Conservation (phyloP, 2,329 filamentous ascomycete species). For the Sporothrix variecibatus region DNA sequence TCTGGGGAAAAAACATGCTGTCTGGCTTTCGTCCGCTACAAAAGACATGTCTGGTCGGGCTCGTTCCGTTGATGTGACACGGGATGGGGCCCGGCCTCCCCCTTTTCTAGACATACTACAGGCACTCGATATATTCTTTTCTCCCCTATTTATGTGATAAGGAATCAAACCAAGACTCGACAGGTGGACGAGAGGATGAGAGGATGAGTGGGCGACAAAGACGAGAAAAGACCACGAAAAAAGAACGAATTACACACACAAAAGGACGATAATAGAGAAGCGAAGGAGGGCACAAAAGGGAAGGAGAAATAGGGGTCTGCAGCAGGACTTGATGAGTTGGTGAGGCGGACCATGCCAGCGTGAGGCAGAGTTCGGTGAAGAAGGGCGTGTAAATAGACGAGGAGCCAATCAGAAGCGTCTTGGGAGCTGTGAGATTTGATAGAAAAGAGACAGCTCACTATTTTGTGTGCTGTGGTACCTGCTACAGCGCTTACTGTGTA, state of each 20-base stretch:
- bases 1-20: not conserved
- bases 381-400: constrained; percentile 25
- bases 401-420: not conserved
- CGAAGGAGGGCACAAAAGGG: not conserved
- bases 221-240: not conserved
- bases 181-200: not conserved
- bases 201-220: not conserved
- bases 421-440: not conserved
- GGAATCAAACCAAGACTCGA: not conserved
- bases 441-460: not conserved
- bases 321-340: constrained; percentile 18
- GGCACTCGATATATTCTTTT: not conserved
- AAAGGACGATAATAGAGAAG: not conserved
- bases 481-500: constrained; percentile 3
- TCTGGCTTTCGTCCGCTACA: not conserved
- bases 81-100: not conserved
- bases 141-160: not conserved
- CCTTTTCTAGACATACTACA: not conserved
- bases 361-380: constrained; percentile 30
- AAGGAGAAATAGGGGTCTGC: constrained; percentile 27
- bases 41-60: not conserved
- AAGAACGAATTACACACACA: not conserved
- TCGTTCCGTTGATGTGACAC: not conserved
- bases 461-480: not conserved
- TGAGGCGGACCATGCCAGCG: constrained; percentile 18